Base-by-base conservation (phyloP, 2,329 filamentous ascomycete genomes). In the Exophiala sideris region DNA sequence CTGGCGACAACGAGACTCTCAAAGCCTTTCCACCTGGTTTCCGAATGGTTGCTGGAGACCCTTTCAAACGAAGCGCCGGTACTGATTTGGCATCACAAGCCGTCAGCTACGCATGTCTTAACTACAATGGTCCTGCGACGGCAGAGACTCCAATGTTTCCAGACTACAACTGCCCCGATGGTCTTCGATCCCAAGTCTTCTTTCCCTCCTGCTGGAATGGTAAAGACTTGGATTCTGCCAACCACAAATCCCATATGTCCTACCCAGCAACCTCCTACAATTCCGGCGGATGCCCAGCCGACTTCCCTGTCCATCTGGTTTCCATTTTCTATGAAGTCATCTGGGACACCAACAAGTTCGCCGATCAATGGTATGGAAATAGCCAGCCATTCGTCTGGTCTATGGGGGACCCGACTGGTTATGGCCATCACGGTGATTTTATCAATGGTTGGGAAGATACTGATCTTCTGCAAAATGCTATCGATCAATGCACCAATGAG, bases 21-120 rank as follows among this genome's bases (percentile, higher is more conserved):
- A 77, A 79, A 63, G 77, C 87, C 11, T 91, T 90, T 74, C 88
- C 88, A 9, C 66, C 78, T 8, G 86, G 85, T 16, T 79, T 92
- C 62, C 82, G 84, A 66, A 89, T 92, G 76, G 65, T 91, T 51
- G 82, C 79, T 56, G 88, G 88, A 47, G 77, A 89, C 65, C 71
- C 82, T 10, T 76, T 68, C 66, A 74, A 78, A 55, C 81, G 86
- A 50, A 74, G 78, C 16, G 79, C 79, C 58, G 84, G 84, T n/a
- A 67, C 71, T 38, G 74, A 74, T 46, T 79, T 79, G 36, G 77
- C 78, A 48, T 74, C 76, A 48, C 73, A 80, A 34, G 84, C 81
- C 20, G 74, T 85, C 42, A 78, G 73, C 40, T 64, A 64, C 49
- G 75, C 75, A 52, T 87, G 84, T 61, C 72, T 85, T 9, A 74